These are phyloP conservation scores for Paspalum vaginatum DNA, from an alignment of 176 grass and related monocot species.

Conservation along the genomic window DNA sequence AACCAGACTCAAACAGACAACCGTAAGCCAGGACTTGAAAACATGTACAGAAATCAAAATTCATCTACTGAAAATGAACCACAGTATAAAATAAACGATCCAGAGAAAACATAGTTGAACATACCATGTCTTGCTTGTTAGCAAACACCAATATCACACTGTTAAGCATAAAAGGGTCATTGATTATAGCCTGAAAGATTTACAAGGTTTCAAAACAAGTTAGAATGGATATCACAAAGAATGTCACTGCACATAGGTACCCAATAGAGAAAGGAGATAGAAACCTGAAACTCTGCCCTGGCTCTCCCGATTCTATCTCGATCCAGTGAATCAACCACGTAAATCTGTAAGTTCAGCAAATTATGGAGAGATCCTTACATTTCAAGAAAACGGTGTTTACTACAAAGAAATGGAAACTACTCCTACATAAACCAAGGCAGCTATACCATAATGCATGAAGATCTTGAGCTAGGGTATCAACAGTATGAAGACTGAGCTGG, in stretches of 20 bases:
- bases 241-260: constrained; percentile 28
- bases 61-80: constrained; percentile 1
- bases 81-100: constrained; percentile 15
- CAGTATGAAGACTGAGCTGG: background rate
- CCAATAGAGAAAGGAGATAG: constrained; percentile 1
- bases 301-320: constrained; percentile 86
- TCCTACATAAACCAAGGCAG: constrained; percentile 22
- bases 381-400: background rate
- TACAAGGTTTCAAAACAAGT: constrained; percentile 32
- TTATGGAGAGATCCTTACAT: constrained; percentile 8
- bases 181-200: constrained; percentile 81
- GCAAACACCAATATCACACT: constrained; percentile 80
- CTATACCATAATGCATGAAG: background rate
- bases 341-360: constrained; percentile 59
- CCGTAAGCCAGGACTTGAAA: background rate
- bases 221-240: constrained; percentile 11
- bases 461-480: background rate
- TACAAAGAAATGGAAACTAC: background rate
- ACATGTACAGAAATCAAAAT: background rate
- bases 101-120: constrained; percentile 3
- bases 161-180: constrained; percentile 95
- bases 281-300: constrained; percentile 83
- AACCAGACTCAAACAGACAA: background rate
- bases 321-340: constrained; percentile 86
- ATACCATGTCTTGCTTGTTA: constrained; percentile 97